Evolutionary conservation across 768 basidiomycete species (phyloP).

Genomic region (Hypsizygus marmoreus): DNA sequence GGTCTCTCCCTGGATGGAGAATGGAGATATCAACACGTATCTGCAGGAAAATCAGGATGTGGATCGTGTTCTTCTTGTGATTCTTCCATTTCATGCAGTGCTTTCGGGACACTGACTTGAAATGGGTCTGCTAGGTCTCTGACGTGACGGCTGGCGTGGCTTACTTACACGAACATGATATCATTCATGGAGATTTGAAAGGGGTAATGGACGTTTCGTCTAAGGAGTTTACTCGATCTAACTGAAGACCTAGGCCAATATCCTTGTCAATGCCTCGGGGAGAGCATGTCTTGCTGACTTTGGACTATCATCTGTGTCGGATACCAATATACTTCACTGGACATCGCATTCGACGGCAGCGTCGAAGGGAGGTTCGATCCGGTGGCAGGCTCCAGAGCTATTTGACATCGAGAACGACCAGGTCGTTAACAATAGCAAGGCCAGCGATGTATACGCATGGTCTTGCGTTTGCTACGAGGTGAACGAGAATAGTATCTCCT

Average conservation of each 20-base stretch:
- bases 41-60: background rate
- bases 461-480: slow-evolving; percentile 15
- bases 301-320: too few species aligned
- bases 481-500: background rate
- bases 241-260: too few species aligned
- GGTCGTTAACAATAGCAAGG: slow-evolving; percentile 16
- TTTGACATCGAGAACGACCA: slow-evolving; percentile 4
- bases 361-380: too few species aligned
- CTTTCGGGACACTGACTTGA: background rate
- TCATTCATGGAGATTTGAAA: slow-evolving; percentile 14
- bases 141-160: slow-evolving; percentile 9
- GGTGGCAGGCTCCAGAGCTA: too few species aligned
- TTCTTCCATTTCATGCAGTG: background rate
- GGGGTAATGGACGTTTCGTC: slow-evolving; percentile 3
- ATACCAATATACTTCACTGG: too few species aligned
- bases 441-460: slow-evolving; percentile 10
- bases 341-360: too few species aligned
- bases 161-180: slow-evolving; percentile 9
- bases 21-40: slow-evolving; percentile 5
- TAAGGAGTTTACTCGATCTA: too few species aligned
- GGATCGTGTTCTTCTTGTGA: background rate
- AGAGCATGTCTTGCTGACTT: too few species aligned
- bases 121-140: background rate
- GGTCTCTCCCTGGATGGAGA: slow-evolving; percentile 14
- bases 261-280: slow-evolving; percentile 6